Conservation (phyloP, 495 filamentous ascomycete genomes). For the Podospora bellae-mahoneyi region DNA sequence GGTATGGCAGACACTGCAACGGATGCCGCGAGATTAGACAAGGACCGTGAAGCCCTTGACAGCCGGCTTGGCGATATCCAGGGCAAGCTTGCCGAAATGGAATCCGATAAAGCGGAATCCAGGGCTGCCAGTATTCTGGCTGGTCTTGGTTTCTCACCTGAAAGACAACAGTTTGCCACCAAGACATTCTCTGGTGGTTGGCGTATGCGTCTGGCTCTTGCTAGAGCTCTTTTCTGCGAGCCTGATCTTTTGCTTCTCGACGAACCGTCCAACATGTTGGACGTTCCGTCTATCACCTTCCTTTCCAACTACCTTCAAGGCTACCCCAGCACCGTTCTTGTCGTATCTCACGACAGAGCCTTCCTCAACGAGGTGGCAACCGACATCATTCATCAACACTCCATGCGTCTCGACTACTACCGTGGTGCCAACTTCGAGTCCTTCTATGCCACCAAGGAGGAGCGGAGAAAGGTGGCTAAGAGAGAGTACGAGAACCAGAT, state of each 20-base stretch:
- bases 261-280: conserved; percentile 99
- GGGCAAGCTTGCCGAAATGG: conserved; percentile 93
- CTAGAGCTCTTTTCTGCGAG: conserved; percentile 95
- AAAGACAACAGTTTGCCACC: conserved; percentile 88
- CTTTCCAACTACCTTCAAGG: conserved; percentile 90
- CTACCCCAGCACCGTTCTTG: conserved; percentile 92
- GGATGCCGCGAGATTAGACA: conserved; percentile 79
- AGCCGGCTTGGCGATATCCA: conserved; percentile 86
- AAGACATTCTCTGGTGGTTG: conserved; percentile 99
- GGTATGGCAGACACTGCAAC: conserved; percentile 80
- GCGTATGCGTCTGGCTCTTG: conserved; percentile 96
- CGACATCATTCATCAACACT: conserved; percentile 98
- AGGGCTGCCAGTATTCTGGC: conserved; percentile 93
- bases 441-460: conserved; percentile 97
- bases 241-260: conserved; percentile 94
- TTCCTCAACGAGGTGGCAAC: conserved; percentile 99
- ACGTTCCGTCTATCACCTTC: conserved; percentile 99
- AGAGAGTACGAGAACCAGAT: conserved; percentile 99
- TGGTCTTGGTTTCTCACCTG: conserved; percentile 92
- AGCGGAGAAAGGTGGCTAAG: conserved; percentile 93
- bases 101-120: conserved; percentile 96
- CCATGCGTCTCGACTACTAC: conserved; percentile 96
- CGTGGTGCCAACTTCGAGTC: conserved; percentile 96
- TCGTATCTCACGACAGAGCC: conserved; percentile 97
- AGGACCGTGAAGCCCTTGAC: conserved; percentile 85